Percentiles rank a stretch among this genome's conserved stretches.
These are phyloP conservation scores for Aquilaria malaccensis DNA, from an alignment of 345 rosid genomes.

Conservation along the genomic window DNA sequence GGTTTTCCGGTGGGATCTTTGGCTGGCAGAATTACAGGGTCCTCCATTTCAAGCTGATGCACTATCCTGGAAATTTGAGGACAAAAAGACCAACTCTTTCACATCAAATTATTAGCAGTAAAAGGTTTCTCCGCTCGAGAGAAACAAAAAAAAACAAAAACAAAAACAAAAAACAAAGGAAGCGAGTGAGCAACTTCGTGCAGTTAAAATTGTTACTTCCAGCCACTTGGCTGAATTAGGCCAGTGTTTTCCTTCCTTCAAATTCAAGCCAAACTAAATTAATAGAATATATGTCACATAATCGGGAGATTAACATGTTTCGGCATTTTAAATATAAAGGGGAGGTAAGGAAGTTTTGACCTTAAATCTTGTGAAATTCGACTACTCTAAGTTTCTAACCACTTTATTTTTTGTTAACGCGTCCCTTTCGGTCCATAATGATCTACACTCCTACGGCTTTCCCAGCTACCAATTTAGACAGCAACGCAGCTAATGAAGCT, in stretches of 20 bases:
- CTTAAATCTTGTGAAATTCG: not conserved
- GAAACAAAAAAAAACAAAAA: not conserved
- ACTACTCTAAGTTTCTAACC: conserved; percentile 6
- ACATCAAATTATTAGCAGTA: not conserved
- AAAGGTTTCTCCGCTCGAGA: too few relatives aligned
- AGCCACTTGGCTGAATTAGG: not conserved
- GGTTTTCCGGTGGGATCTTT: conserved; percentile 28
- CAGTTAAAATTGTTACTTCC: not conserved
- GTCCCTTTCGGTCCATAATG: conserved; percentile 16
- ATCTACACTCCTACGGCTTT: not conserved
- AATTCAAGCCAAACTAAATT: conserved; percentile 1
- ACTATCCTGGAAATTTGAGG: conserved; percentile 15
- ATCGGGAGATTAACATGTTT: conserved; percentile 12
- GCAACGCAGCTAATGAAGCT: conserved; percentile 10
- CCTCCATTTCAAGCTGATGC: conserved; percentile 47
- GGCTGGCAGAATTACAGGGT: conserved; percentile 26
- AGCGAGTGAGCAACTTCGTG: not conserved
- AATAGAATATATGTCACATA: not conserved
- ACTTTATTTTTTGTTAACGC: conserved; percentile 12
- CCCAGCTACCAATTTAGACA: conserved; percentile 18
- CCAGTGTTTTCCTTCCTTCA: not conserved
- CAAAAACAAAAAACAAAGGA: not conserved
- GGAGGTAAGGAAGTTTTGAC: conserved; percentile 9
- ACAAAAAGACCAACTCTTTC: conserved; percentile 2
- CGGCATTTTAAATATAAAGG: not conserved